Evolutionary conservation across 106 monocot genomes (phyloP).

Genomic region (Dendrobium catenatum): DNA sequence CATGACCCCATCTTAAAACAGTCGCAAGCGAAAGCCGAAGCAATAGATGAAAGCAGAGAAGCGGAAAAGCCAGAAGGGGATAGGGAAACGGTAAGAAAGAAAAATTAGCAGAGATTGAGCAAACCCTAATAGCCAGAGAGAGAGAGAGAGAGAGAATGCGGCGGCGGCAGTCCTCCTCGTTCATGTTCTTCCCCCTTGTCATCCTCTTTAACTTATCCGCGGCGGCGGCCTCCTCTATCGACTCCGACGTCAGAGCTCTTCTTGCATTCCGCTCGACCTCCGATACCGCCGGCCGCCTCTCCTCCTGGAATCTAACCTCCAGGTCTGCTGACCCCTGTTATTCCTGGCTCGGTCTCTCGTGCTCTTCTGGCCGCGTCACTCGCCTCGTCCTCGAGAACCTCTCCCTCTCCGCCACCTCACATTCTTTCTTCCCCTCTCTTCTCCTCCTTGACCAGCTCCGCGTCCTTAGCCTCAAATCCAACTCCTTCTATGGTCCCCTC

Average conservation of each 20-base stretch:
- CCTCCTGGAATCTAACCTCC: conserved; percentile 41
- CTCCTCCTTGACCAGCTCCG: conserved; percentile 40
- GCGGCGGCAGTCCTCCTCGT: background rate
- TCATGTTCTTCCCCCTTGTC: background rate
- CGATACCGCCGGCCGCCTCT: conserved; percentile 18
- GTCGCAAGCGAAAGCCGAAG: too few relatives aligned
- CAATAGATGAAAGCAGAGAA: too few relatives aligned
- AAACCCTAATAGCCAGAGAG: too few relatives aligned
- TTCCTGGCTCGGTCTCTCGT: conserved; percentile 62
- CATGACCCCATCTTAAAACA: too few relatives aligned
- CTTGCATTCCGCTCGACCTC: conserved; percentile 27
- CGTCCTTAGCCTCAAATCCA: conserved; percentile 66
- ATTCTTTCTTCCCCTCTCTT: conserved; percentile 22
- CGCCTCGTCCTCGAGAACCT: conserved; percentile 59
- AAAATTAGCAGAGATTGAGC: too few relatives aligned
- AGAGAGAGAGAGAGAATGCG: conserved; percentile 1
- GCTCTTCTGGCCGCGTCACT: conserved; percentile 40
- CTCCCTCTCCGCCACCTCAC: conserved; percentile 32
- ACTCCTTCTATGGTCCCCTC: conserved; percentile 56
- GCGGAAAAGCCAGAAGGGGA: too few relatives aligned
- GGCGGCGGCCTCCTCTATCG: background rate
- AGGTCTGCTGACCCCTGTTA: conserved; percentile 28
- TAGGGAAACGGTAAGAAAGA: too few relatives aligned
- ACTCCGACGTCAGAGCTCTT: conserved; percentile 22
- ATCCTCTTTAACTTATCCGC: background rate